phyloP scores from a whole-genome alignment of 148 eudicot species.

The Polygonum aviculare region DNA sequence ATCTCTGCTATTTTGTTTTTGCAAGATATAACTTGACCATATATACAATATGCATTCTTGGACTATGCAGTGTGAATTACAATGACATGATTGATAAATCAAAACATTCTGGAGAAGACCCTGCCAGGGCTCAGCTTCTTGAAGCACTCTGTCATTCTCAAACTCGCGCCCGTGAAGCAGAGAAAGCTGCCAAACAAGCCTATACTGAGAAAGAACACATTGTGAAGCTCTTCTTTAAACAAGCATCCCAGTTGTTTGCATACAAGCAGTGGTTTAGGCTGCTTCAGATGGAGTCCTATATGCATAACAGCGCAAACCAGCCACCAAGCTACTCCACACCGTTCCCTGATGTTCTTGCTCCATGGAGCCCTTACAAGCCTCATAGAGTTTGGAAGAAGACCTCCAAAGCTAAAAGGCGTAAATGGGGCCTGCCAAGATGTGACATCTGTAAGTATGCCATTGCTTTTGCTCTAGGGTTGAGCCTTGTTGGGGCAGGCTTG shows the following conservation, averaged over 20 bases:
- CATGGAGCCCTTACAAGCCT: constrained; percentile 26
- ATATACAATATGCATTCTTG: background rate
- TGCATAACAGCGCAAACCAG: constrained; percentile 31
- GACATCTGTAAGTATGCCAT: constrained; percentile 51
- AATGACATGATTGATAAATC: constrained; percentile 13
- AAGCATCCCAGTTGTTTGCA: constrained; percentile 83
- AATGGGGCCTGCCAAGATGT: constrained; percentile 21
- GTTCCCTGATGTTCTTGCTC: constrained; percentile 27
- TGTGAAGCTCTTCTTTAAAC: constrained; percentile 69
- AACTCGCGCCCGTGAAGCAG: constrained; percentile 95
- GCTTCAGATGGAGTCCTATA: constrained; percentile 62
- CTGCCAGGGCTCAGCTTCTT: constrained; percentile 54
- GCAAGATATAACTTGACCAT: background rate
- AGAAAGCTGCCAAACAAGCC: constrained; percentile 70
- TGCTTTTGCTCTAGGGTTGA: constrained; percentile 70
- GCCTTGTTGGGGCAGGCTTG: constrained; percentile 87
- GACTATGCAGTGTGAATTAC: constrained; percentile 15
- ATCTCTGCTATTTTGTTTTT: background rate
- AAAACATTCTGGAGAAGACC: constrained; percentile 20
- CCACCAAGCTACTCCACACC: constrained; percentile 18
- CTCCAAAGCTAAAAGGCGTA: constrained; percentile 31
- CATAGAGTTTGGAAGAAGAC: constrained; percentile 29
- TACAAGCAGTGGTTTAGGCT: constrained; percentile 82
- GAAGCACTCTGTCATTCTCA: constrained; percentile 94
- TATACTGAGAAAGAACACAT: constrained; percentile 65